Evolutionary conservation across 2,329 filamentous ascomycete species (phyloP), one percentile per base, ranked within the genome.

Genomic region (Penicillium sp.): DNA sequence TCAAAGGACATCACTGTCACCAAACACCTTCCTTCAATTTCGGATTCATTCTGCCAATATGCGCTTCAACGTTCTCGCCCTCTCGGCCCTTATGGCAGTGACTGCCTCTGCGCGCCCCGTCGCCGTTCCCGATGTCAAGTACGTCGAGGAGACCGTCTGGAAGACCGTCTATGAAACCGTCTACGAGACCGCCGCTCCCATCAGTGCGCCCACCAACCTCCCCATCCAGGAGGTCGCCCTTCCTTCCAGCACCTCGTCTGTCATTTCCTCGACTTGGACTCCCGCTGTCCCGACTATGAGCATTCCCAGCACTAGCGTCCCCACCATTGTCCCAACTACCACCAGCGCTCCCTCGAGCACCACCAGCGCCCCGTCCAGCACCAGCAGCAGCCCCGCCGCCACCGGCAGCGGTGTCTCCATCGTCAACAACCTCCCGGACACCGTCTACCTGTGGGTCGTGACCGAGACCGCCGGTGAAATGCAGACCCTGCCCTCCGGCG

Each of bases 361-460:
- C 24, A 50, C 44, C 44, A 43, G 51, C 24, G 13, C 29, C 45
- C 46, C 52, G 10, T 31, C 50, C 31, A 55, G 48, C 18, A 8
- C 50, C 14, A 40, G 26, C 40, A 35, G 49, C 43, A 35, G 56
- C 37, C 13, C 52, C n/a, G 43, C 53, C 37, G 42, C 57, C 50
- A 54, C 53, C 37, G 57, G 57, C 52, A 59, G 62, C 34, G 61
- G 61, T 18, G 57, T 71, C 43, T 55, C 59, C 24, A 65, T 69
- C 44, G 55, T 64, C 53, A 70, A 71, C 66, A 70, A 70, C 53
- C 42, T 68, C 29, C 29, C 42, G 43, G 31, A 62, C 13, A 55
- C 61, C 46, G 48, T 70, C 52, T 68, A 69, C 58, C 52, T 69
- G 20, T 71, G 69, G 68, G 66, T 66, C 20, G 66, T 64, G 39